Evolutionary conservation across 2,329 filamentous ascomycete genomes (phyloP).

Genomic region (Microsporum audouinii): DNA sequence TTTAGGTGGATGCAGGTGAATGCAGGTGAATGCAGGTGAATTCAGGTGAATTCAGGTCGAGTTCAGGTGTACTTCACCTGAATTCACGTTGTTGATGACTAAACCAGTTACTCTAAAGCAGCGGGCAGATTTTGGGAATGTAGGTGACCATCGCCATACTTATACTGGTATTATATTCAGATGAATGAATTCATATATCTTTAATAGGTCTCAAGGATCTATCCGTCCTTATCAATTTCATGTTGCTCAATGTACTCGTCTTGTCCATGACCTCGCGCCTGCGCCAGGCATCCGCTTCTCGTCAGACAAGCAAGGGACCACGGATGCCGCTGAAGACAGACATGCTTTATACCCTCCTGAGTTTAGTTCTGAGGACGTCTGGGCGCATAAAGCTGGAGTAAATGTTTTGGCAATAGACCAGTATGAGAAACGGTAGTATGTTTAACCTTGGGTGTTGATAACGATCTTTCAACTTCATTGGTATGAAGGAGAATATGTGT

Average conservation of each 20-base stretch:
- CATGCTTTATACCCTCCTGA: conserved; percentile 6
- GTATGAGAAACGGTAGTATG: conserved; percentile 64
- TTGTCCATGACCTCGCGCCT: conserved; percentile 58
- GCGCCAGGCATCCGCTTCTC: conserved; percentile 59
- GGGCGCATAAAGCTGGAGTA: conserved; percentile 65
- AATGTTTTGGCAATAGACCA: conserved; percentile 69
- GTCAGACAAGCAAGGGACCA: conserved; percentile 6
- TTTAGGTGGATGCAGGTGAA: too few species aligned
- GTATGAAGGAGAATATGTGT: not conserved
- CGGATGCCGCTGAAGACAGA: not conserved
- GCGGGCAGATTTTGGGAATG: too few species aligned
- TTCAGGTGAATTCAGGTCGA: not conserved
- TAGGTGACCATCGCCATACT: too few species aligned
- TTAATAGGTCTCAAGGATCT: conserved; percentile 63
- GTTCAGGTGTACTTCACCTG: not conserved
- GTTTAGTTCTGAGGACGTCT: conserved; percentile 20
- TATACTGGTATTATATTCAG: conserved; percentile 11
- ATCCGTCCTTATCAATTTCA: conserved; percentile 53
- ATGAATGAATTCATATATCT: conserved; percentile 68
- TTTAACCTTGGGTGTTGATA: conserved; percentile 5
- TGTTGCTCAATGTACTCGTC: conserved; percentile 51
- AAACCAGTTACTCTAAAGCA: too few species aligned
- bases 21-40: not conserved
- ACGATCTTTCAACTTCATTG: not conserved
- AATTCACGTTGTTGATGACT: not conserved